Evolutionary conservation across 2,329 filamentous ascomycete genomes (phyloP).

Genomic region (Calonectria montana): DNA sequence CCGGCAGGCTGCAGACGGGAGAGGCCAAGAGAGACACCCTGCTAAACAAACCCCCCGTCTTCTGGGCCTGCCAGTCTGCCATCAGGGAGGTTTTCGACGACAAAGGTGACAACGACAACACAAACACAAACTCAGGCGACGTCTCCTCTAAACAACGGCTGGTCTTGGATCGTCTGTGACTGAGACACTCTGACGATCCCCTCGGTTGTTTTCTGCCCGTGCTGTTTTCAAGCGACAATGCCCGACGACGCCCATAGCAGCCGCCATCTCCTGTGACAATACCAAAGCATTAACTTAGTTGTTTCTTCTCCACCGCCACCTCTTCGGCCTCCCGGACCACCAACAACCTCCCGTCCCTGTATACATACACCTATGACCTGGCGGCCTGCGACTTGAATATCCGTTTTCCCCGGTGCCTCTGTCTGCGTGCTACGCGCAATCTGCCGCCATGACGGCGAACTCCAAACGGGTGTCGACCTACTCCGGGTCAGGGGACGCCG

Average conservation of each 20-base stretch:
- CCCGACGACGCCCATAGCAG: slow-evolving; percentile 39
- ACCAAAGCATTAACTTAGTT: slow-evolving; percentile 23
- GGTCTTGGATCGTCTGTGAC: slow-evolving; percentile 16
- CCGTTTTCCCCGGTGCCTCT: slow-evolving; percentile 23
- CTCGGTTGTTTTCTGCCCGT: neutral
- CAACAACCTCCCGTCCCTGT: neutral
- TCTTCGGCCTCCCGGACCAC: slow-evolving; percentile 11
- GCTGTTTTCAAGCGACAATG: slow-evolving; percentile 40
- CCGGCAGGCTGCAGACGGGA: slow-evolving; percentile 1
- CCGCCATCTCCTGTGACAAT: slow-evolving; percentile 35
- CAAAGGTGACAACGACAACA: slow-evolving; percentile 26
- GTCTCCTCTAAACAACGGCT: neutral
- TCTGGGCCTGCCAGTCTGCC: slow-evolving; percentile 26
- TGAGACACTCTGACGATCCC: slow-evolving; percentile 22
- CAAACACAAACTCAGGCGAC: slow-evolving; percentile 20
- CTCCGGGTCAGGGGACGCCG: slow-evolving; percentile 64
- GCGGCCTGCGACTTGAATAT: slow-evolving; percentile 13
- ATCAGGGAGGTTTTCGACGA: slow-evolving; percentile 38
- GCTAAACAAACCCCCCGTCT: slow-evolving; percentile 23
- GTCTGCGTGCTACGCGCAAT: slow-evolving; percentile 28
- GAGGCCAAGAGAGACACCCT: slow-evolving; percentile 14
- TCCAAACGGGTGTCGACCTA: slow-evolving; percentile 69
- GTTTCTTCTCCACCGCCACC: slow-evolving; percentile 23
- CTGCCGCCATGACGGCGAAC: slow-evolving; percentile 59
- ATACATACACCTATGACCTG: slow-evolving; percentile 26